Conservation (phyloP, 139 green algal species). For the Limnomonas spitsbergensis region DNA sequence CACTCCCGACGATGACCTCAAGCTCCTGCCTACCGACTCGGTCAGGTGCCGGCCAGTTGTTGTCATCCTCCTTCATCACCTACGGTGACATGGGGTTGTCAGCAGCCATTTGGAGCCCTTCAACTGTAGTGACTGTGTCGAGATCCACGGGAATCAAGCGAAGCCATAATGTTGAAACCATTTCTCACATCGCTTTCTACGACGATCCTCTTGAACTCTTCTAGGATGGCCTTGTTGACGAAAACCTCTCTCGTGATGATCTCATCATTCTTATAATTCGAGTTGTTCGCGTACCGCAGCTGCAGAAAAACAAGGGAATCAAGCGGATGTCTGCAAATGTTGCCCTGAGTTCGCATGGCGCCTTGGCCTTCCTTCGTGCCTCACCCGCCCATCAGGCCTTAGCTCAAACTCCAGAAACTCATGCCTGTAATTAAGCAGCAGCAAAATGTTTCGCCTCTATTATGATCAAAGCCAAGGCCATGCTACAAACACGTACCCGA, state of each 20-base stretch:
- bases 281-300: slow-evolving; percentile 97
- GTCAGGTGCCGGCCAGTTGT: slow-evolving; percentile 89
- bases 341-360: not conserved
- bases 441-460: too few species aligned
- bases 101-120: too few species aligned
- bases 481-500: not conserved
- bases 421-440: slow-evolving; percentile 33
- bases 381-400: slow-evolving; percentile 77
- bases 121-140: too few species aligned
- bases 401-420: slow-evolving; percentile 99
- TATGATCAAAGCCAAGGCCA: not conserved
- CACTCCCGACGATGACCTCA: slow-evolving; percentile 84
- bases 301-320: slow-evolving; percentile 35
- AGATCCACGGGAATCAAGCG: too few species aligned
- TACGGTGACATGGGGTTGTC: too few species aligned
- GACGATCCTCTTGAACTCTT: slow-evolving; percentile 88
- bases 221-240: slow-evolving; percentile 69
- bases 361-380: not conserved
- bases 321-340: not conserved
- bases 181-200: slow-evolving; percentile 78
- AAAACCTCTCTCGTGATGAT: slow-evolving; percentile 86
- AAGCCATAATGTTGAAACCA: too few species aligned
- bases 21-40: slow-evolving; percentile 90
- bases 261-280: slow-evolving; percentile 96
- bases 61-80: slow-evolving; percentile 96